Evolutionary conservation across 1,139 yeast species (phyloP), one percentile per base, ranked within the genome.

Genomic region (Lipomyces yarrowii): DNA sequence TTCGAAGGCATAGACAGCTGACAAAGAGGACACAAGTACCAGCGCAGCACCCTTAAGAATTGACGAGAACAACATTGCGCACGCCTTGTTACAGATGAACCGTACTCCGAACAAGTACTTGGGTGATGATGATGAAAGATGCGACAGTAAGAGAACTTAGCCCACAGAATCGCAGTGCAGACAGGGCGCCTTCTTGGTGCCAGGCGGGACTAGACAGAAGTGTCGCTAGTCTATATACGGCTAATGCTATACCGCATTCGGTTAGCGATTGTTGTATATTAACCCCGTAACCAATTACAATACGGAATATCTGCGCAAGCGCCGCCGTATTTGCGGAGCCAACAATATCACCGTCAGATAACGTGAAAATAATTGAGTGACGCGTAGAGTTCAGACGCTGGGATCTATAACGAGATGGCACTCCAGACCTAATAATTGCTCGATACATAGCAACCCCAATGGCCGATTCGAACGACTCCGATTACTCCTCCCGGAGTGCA

Each of bases 1-100:
- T 64, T 70, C 73, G 65, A 72, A 72, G 18, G 73, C 73, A 48
- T 55, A 52, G 39, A 68, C 74, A 37, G 63, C 62, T 35, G 64
- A 39, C 18, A 65, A 60, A 18, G 68, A 61, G 10, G 69, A 64
- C 51, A 64, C 65, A 21, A 65, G 62, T 15, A 61, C 68, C 56
- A 60, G 21, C 33, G 70, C 51, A 54, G 71, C 59, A 21, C 71
- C 63, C 56, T 65, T 65, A 56, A 62, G 21, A 23, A 65, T 54
- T 33, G 61, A n/a, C 15, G 65, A 60, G 64, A 65, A 60, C 60
- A 63, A 54, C 67, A 60, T 60, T 23, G 54, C 54, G 30, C 30
- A 1, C 30, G 53, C 30, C 52, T 30, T 42, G 13, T 18, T 42
- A 18, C 48, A 18, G 57, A 18, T 37, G 61, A 39, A 33, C 30